A percentile compares a stretch with the other conserved stretches of the same genome.
These are phyloP conservation scores for Lipomyces spencermartinsiae DNA, from an alignment of 805 yeast genomes.

Conservation along the genomic window DNA sequence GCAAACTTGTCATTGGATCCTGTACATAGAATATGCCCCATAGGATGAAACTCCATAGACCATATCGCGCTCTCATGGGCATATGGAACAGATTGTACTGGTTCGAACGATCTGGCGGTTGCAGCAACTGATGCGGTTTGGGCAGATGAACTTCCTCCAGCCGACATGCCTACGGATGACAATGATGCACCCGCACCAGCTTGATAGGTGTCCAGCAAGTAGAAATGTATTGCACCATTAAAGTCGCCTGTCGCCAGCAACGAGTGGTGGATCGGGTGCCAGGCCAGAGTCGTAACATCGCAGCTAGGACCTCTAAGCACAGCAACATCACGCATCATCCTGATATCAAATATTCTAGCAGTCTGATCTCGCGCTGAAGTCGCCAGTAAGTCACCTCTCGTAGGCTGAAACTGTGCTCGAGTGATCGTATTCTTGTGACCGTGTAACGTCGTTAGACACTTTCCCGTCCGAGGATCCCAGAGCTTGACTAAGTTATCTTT, in stretches of 20 bases:
- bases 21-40: constrained; percentile 88
- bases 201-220: constrained; percentile 58
- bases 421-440: constrained; percentile 96
- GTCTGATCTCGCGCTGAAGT: constrained; percentile 90
- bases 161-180: constrained; percentile 9
- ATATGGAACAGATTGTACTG: constrained; percentile 65
- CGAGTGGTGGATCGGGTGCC: constrained; percentile 91
- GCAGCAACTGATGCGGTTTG: constrained; percentile 32
- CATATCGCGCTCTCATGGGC: constrained; percentile 96
- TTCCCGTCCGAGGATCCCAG: constrained; percentile 91
- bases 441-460: constrained; percentile 78
- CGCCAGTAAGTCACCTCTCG: constrained; percentile 77
- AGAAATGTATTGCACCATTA: constrained; percentile 86
- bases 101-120: constrained; percentile 40
- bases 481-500: constrained; percentile 91
- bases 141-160: constrained; percentile 7
- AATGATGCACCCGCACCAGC: constrained; percentile 43
- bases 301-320: constrained; percentile 80
- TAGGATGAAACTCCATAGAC: constrained; percentile 88
- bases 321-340: constrained; percentile 79
- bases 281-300: constrained; percentile 82
- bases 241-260: constrained; percentile 84
- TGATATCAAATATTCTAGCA: constrained; percentile 82
- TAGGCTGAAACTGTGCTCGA: constrained; percentile 82
- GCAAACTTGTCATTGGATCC: constrained; percentile 95